These are phyloP conservation scores for Blastomyces silverae DNA, from an alignment of 2,329 filamentous ascomycete genomes.

Conservation along the genomic window DNA sequence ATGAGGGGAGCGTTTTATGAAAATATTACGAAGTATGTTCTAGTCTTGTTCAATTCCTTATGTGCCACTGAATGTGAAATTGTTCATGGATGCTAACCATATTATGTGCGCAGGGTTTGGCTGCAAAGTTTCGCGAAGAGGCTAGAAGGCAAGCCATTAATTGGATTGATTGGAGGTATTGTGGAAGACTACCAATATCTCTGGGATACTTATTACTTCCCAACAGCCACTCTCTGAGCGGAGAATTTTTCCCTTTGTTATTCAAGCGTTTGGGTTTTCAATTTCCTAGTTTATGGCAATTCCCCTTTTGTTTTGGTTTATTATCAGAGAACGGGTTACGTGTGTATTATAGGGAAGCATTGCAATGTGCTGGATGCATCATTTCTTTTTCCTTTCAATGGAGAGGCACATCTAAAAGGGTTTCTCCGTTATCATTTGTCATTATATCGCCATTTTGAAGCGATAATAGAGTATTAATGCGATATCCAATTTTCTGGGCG, in stretches of 20 bases:
- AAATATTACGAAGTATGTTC: conserved; percentile 63
- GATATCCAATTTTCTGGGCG: conserved; percentile 6
- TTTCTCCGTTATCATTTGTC: conserved; percentile 21
- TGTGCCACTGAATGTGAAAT: neutral
- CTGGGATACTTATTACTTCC: conserved; percentile 97
- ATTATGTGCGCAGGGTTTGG: conserved; percentile 42
- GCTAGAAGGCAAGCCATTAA: conserved; percentile 64
- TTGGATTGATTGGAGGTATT: conserved; percentile 75
- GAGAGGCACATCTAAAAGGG: neutral
- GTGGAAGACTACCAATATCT: conserved; percentile 95
- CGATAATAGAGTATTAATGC: conserved; percentile 14
- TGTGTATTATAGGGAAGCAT: conserved; percentile 7
- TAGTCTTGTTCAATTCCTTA: neutral
- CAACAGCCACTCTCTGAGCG: conserved; percentile 50
- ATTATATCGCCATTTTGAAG: conserved; percentile 23
- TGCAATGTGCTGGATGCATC: conserved; percentile 6
- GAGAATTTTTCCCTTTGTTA: conserved; percentile 14
- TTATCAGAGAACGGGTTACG: neutral
- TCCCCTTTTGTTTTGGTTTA: neutral
- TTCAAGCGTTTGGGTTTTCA: conserved; percentile 2
- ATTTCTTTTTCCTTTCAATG: neutral
- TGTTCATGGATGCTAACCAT: conserved; percentile 25
- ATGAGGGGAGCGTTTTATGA: conserved; percentile 98
- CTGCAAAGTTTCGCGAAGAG: conserved; percentile 64
- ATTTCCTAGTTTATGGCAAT: neutral